These are phyloP conservation scores for Diaporthe sp. DNA, from an alignment of 2,329 filamentous ascomycete genomes.

Conservation along the genomic window DNA sequence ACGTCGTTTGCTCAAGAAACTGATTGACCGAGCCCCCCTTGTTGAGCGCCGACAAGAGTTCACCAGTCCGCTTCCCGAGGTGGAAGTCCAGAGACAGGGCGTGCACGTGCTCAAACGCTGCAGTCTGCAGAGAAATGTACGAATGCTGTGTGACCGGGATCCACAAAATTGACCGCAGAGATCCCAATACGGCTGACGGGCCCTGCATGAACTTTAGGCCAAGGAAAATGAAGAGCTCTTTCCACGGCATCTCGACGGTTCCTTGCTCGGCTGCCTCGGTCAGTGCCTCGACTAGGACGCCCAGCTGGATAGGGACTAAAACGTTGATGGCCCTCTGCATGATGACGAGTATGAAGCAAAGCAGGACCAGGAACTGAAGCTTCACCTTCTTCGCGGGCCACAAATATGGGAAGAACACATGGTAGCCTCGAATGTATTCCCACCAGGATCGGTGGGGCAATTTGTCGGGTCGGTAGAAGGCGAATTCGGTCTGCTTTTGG, in stretches of 20 bases:
- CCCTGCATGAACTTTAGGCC: slow-evolving; percentile 87
- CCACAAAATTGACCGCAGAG: slow-evolving; percentile 87
- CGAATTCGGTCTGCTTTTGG: slow-evolving; percentile 69
- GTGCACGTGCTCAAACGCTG: slow-evolving; percentile 97
- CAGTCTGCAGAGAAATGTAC: slow-evolving; percentile 92
- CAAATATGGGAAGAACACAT: slow-evolving; percentile 94
- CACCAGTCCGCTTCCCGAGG: slow-evolving; percentile 94
- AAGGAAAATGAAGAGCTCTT: slow-evolving; percentile 81
- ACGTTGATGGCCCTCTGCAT: slow-evolving; percentile 88
- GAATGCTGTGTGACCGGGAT: slow-evolving; percentile 98
- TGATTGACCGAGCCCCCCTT: slow-evolving; percentile 97
- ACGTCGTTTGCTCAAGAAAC: slow-evolving; percentile 96
- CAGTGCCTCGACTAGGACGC: slow-evolving; percentile 82
- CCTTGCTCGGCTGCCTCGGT: slow-evolving; percentile 62
- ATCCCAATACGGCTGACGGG: slow-evolving; percentile 87
- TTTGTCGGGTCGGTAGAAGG: slow-evolving; percentile 90
- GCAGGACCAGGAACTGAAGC: slow-evolving; percentile 82
- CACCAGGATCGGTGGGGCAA: slow-evolving; percentile 93
- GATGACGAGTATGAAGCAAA: slow-evolving; percentile 86
- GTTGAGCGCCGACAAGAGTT: slow-evolving; percentile 94
- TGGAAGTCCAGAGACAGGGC: slow-evolving; percentile 96
- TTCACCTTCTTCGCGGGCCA: slow-evolving; percentile 87
- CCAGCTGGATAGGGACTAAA: slow-evolving; percentile 85
- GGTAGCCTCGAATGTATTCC: slow-evolving; percentile 94
- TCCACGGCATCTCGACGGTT: slow-evolving; percentile 73